These are phyloP conservation scores for Boletus sp. DNA, from an alignment of 768 basidiomycete genomes.

Conservation along the genomic window DNA sequence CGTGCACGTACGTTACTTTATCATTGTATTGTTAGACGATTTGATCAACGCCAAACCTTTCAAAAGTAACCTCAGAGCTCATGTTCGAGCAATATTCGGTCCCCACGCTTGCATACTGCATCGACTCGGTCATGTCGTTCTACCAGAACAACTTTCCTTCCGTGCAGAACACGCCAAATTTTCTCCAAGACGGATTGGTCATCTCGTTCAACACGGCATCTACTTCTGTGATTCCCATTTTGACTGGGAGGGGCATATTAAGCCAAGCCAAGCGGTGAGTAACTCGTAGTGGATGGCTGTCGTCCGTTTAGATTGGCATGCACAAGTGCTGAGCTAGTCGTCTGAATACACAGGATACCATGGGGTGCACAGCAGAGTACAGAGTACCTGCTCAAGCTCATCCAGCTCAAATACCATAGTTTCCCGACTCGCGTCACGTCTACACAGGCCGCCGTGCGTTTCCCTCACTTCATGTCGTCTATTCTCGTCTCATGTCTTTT, in stretches of 20 bases:
- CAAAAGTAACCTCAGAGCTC: slow-evolving; percentile 91
- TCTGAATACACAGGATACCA: slow-evolving; percentile 66
- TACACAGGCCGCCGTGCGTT: slow-evolving; percentile 69
- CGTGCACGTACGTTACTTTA: slow-evolving; percentile 60
- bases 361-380: slow-evolving; percentile 91
- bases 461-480: background rate
- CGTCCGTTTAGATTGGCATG: background rate
- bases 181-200: slow-evolving; percentile 71
- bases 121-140: slow-evolving; percentile 92
- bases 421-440: slow-evolving; percentile 84
- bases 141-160: slow-evolving; percentile 67
- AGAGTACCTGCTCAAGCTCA: slow-evolving; percentile 88
- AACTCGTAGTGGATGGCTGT: background rate
- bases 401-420: slow-evolving; percentile 92
- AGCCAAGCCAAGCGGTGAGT: slow-evolving; percentile 81
- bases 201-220: slow-evolving; percentile 90
- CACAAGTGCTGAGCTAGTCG: background rate
- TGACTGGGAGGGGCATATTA: slow-evolving; percentile 78
- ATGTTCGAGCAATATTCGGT: slow-evolving; percentile 92
- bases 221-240: slow-evolving; percentile 86
- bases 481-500: background rate
- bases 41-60: background rate
- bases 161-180: slow-evolving; percentile 29
- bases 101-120: slow-evolving; percentile 80
- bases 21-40: background rate